A percentile compares a stretch with the other conserved stretches of the same genome.
Evolutionary conservation across 2,329 filamentous ascomycete species (phyloP).

Genomic region (Laburnicola sp.): DNA sequence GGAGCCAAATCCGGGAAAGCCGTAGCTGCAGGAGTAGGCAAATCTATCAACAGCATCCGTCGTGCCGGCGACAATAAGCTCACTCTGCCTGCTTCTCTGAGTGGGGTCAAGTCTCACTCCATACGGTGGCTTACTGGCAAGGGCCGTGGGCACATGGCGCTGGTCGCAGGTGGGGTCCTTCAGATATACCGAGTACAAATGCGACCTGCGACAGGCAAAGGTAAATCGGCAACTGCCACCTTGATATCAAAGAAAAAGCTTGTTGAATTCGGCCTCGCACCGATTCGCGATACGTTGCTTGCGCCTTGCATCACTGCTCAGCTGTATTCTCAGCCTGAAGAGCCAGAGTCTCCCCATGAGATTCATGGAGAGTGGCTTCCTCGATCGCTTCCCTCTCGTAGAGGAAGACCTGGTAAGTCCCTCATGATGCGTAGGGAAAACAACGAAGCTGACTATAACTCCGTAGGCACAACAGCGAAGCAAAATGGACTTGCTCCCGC

Average conservation of each 20-base stretch:
- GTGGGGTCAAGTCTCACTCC: conserved; percentile 61
- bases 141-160: conserved; percentile 64
- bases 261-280: conserved; percentile 68
- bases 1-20: conserved; percentile 70
- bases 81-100: conserved; percentile 62
- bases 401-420: conserved; percentile 17
- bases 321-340: conserved; percentile 33
- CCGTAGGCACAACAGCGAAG: conserved; percentile 11
- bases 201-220: conserved; percentile 49
- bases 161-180: conserved; percentile 67
- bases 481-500: conserved; percentile 49
- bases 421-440: background rate
- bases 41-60: conserved; percentile 70
- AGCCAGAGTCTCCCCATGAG: conserved; percentile 25
- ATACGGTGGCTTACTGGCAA: conserved; percentile 67
- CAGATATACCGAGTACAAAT: conserved; percentile 64
- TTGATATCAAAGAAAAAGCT: conserved; percentile 60
- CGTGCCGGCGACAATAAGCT: conserved; percentile 77
- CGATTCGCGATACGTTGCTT: conserved; percentile 60
- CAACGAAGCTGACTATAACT: background rate
- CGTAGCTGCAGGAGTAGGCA: conserved; percentile 72
- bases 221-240: conserved; percentile 46
- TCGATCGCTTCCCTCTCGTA: conserved; percentile 31
- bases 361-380: conserved; percentile 43
- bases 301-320: conserved; percentile 37